Evolutionary conservation across 2,329 filamentous ascomycete genomes (phyloP).

Genomic region (Coniochaeta prunicola): DNA sequence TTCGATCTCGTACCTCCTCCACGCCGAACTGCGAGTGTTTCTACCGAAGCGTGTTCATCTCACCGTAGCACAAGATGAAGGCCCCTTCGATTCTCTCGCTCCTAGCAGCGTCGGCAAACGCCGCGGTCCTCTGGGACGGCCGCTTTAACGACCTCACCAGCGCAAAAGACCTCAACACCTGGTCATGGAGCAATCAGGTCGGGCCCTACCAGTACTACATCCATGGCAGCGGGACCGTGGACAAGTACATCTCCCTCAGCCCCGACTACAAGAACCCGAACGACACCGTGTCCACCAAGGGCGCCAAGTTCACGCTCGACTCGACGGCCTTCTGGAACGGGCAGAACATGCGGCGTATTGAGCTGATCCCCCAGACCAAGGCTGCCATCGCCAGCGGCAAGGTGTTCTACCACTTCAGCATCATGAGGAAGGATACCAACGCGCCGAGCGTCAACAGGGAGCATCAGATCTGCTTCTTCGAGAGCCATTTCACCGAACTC

Average conservation of each 20-base stretch:
- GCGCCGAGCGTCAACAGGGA: slow-evolving; percentile 55
- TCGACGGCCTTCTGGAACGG: slow-evolving; percentile 63
- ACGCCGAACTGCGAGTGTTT: neutral
- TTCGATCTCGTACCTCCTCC: neutral
- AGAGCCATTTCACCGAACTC: slow-evolving; percentile 68
- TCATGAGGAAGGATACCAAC: slow-evolving; percentile 52
- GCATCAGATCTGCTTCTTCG: slow-evolving; percentile 59
- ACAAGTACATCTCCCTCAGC: slow-evolving; percentile 55
- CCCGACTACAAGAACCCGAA: slow-evolving; percentile 57
- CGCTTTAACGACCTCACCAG: slow-evolving; percentile 54
- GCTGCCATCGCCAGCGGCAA: slow-evolving; percentile 59
- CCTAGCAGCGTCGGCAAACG: slow-evolving; percentile 12
- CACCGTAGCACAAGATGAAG: slow-evolving; percentile 11
- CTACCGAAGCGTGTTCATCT: neutral
- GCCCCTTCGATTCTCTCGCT: slow-evolving; percentile 8
- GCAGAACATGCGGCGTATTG: slow-evolving; percentile 64
- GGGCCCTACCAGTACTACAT: slow-evolving; percentile 72
- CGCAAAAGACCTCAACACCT: slow-evolving; percentile 47
- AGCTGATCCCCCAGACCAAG: slow-evolving; percentile 64
- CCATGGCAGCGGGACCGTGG: slow-evolving; percentile 51
- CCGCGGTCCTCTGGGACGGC: slow-evolving; percentile 47
- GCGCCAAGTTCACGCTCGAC: slow-evolving; percentile 61
- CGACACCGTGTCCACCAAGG: slow-evolving; percentile 54
- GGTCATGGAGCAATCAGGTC: slow-evolving; percentile 63
- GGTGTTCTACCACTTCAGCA: slow-evolving; percentile 66